A percentile compares a stretch with the other conserved stretches of the same genome.
phyloP scores from a whole-genome alignment of 106 monocot genomes.

The Dactylorhiza incarnata region DNA sequence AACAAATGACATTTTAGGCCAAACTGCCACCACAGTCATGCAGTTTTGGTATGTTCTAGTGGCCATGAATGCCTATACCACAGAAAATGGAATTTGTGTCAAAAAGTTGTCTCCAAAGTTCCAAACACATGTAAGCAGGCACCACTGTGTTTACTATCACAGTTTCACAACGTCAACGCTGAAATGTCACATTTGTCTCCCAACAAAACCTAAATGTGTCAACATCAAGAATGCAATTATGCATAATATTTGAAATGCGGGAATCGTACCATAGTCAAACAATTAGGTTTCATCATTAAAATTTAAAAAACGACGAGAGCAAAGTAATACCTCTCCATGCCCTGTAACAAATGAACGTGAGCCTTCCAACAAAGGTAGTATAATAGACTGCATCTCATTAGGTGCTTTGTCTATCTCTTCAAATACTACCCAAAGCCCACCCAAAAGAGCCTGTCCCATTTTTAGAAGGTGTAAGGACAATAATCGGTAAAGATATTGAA shows the following conservation, averaged over 20 bases:
- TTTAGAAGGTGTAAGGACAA: slow-evolving; percentile 1
- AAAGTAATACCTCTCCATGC: slow-evolving; percentile 60
- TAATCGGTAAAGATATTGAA: not conserved
- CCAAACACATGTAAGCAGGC: too few species aligned
- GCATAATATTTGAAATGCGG: not conserved
- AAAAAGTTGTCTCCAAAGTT: too few species aligned
- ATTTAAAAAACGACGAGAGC: not conserved
- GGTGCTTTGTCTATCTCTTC: slow-evolving; percentile 98
- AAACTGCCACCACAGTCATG: too few species aligned
- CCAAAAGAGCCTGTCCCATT: slow-evolving; percentile 51
- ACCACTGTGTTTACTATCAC: too few species aligned
- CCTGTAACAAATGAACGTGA: slow-evolving; percentile 62
- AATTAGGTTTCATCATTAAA: not conserved
- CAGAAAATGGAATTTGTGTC: too few species aligned
- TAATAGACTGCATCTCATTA: slow-evolving; percentile 73
- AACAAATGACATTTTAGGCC: too few species aligned
- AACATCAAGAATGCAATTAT: not conserved
- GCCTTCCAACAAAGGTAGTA: slow-evolving; percentile 89
- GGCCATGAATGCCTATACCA: too few species aligned
- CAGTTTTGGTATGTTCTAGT: too few species aligned
- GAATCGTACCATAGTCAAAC: not conserved
- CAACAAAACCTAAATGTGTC: not conserved
- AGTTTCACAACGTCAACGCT: too few species aligned
- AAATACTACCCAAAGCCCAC: slow-evolving; percentile 86
- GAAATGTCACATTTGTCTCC: too few species aligned